Percentiles rank a stretch among this genome's conserved stretches.
These are phyloP conservation scores for Fusarium sp. DNA, from an alignment of 2,329 filamentous ascomycete species.

Conservation along the genomic window DNA sequence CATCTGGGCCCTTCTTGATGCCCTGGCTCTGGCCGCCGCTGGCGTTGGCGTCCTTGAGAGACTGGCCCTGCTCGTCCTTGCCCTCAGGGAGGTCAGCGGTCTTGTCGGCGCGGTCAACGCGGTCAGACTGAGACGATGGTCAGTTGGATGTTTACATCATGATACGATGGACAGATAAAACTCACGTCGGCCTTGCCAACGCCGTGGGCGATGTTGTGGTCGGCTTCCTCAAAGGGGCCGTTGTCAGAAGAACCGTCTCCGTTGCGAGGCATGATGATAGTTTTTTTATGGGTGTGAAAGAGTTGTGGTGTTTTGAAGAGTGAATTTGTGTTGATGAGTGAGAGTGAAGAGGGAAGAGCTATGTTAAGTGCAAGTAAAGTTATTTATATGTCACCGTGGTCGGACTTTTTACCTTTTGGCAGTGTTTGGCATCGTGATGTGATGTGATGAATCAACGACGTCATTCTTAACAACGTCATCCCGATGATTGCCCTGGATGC, in stretches of 20 bases:
- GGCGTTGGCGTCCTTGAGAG: conserved; percentile 53
- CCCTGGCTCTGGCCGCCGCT: conserved; percentile 60
- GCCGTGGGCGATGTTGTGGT: conserved; percentile 59
- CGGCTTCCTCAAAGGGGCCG: conserved; percentile 54
- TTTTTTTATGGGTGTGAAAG: conserved; percentile 5
- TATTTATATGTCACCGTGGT: conserved; percentile 29
- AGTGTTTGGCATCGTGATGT: conserved; percentile 26
- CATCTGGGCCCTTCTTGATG: conserved; percentile 53
- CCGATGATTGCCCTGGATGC: conserved; percentile 12
- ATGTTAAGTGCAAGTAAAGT: background rate
- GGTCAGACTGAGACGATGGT: conserved; percentile 42
- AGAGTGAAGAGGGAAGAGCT: background rate
- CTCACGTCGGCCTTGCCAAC: conserved; percentile 54
- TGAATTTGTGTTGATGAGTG: conserved; percentile 7
- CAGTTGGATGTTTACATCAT: background rate
- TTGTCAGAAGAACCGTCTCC: conserved; percentile 62
- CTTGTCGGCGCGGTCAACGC: conserved; percentile 62
- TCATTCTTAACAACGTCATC: conserved; percentile 38
- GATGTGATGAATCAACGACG: conserved; percentile 40
- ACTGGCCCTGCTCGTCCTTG: conserved; percentile 56
- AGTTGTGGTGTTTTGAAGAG: conserved; percentile 2
- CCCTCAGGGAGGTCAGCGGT: conserved; percentile 60
- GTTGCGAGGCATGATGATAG: conserved; percentile 60
- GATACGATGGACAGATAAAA: background rate
- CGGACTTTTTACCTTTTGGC: background rate